Base-by-base conservation (phyloP, 2,329 filamentous ascomycete species). In the Fusarium haematococcum region DNA sequence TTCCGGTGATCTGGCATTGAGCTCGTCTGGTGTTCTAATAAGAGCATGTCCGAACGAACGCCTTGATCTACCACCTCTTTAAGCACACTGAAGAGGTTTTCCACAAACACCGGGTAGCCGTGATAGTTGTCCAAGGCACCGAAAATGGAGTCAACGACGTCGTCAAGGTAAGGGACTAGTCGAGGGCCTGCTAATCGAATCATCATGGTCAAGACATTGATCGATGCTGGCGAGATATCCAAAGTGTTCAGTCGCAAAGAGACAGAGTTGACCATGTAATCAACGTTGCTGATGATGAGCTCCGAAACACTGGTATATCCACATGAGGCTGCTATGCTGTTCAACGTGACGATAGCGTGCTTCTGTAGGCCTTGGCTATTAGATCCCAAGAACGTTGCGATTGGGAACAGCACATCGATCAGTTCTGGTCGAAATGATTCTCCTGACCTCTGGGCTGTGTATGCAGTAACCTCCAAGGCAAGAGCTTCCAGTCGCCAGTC, bases 231-330 rank as follows among this genome's bases (percentile, higher is more conserved):
- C 1, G 95, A 96, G 62, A 98, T 92, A 74, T 98, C 95, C 74
- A 98, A 94, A 0, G 94, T 94, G 77, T 98, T 98, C 9, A 99
- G 88, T 71, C 95, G 94, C 69, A 98, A 84, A 0, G 94, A 94
- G 18, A 99, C 91, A 0, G 97, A 94, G 79, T 98, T 98, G 70
- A 98, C 92, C 83, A 99, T 93, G 81, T 99, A 99, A 82, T 99
- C 97, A 18, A 95, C 95, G 70, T 99, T 99, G 62, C 93, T 91
- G 32, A 98, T 90, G 43, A 99, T 92, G 74, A 99, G 86, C 18
- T 94, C 91, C 30, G 93, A 92, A 6, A 96, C 93, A 76, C 88
- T 91, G 0, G 80, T 71, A 78, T 98, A 99, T 2, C 89, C 91
- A 77, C 95, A 98, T 1, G 92, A 88, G 3, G 83, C 80, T 1